Percentiles rank a stretch among this genome's conserved stretches.
Evolutionary conservation across 176 grass and related monocot genomes (phyloP).

Genomic region (Avena atlantica): DNA sequence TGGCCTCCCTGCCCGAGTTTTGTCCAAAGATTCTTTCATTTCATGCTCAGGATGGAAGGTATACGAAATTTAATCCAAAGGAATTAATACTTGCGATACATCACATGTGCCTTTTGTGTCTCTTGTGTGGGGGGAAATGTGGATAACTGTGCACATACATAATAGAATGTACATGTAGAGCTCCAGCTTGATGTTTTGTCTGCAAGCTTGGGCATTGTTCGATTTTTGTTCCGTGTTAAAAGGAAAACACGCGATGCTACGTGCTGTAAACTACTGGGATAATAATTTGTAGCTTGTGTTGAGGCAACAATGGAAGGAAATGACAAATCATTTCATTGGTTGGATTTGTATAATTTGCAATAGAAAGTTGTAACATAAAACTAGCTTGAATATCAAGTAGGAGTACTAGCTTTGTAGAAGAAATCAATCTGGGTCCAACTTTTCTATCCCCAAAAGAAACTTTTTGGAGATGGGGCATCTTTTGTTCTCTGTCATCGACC

Average conservation of each 20-base stretch:
- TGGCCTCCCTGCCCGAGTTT: constrained; percentile 45
- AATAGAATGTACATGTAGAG: constrained; percentile 44
- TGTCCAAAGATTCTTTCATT: constrained; percentile 63
- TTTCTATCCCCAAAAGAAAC: neutral
- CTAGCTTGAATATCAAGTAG: neutral
- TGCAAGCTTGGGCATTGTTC: constrained; percentile 46
- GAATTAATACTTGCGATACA: constrained; percentile 47
- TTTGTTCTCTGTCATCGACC: neutral
- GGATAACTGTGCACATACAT: constrained; percentile 58
- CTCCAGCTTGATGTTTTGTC: constrained; percentile 52
- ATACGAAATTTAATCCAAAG: constrained; percentile 63
- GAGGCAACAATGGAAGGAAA: constrained; percentile 33
- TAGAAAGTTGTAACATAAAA: constrained; percentile 2
- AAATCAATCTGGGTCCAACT: constrained; percentile 4
- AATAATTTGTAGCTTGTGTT: constrained; percentile 41
- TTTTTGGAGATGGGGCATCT: neutral
- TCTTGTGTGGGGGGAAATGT: constrained; percentile 43
- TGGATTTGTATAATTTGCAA: constrained; percentile 11
- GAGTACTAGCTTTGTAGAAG: neutral
- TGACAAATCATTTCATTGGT: constrained; percentile 34
- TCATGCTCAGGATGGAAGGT: constrained; percentile 60
- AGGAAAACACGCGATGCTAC: constrained; percentile 16
- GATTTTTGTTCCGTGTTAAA: constrained; percentile 36
- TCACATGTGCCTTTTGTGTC: constrained; percentile 19
- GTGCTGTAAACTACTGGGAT: constrained; percentile 43